These are phyloP conservation scores for Ustulina deusta DNA, from an alignment of 2,329 filamentous ascomycete genomes.

Conservation along the genomic window DNA sequence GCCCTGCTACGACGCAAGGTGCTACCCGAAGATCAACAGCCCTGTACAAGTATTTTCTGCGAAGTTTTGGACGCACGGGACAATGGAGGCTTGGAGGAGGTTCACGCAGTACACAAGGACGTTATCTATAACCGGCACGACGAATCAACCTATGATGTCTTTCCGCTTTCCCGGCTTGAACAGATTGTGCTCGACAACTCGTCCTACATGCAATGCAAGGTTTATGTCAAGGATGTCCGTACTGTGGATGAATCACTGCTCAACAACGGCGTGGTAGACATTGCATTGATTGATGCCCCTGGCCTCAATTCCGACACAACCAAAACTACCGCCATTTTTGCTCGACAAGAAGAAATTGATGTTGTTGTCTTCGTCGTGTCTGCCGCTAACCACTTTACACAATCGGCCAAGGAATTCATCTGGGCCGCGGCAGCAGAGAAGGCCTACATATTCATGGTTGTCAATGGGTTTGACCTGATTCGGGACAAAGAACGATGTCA, in stretches of 20 bases:
- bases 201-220: constrained; percentile 93
- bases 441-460: constrained; percentile 98
- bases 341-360: constrained; percentile 97
- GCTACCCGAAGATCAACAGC: constrained; percentile 95
- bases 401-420: constrained; percentile 98
- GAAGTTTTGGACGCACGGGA: constrained; percentile 94
- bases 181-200: constrained; percentile 90
- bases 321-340: constrained; percentile 97
- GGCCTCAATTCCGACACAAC: constrained; percentile 96
- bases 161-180: constrained; percentile 80
- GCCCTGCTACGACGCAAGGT: constrained; percentile 93
- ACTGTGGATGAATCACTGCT: constrained; percentile 92
- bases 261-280: constrained; percentile 98
- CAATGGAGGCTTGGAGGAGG: constrained; percentile 91
- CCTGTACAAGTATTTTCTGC: constrained; percentile 98
- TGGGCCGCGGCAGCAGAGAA: constrained; percentile 96
- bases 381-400: constrained; percentile 96
- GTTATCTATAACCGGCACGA: constrained; percentile 85
- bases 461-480: constrained; percentile 96
- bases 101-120: constrained; percentile 92
- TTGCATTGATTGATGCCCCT: constrained; percentile 95
- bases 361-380: constrained; percentile 99
- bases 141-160: constrained; percentile 94
- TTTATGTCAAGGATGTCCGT: constrained; percentile 92
- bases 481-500: constrained; percentile 90